Evolutionary conservation across 2,329 filamentous ascomycete species (phyloP).

Genomic region (Chalara sp.): DNA sequence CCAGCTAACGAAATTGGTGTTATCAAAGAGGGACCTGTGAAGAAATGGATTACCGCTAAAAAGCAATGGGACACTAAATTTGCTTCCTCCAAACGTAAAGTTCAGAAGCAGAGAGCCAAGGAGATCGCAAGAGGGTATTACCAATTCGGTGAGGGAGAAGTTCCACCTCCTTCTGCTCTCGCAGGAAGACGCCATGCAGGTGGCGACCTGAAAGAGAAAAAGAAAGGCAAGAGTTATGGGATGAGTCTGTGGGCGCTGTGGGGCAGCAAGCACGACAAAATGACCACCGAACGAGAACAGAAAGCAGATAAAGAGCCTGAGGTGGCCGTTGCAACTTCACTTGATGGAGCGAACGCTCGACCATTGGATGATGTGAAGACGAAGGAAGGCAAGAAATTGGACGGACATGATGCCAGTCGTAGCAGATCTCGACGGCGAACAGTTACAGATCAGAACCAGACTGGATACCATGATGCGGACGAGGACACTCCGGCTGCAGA

Average conservation of each 20-base stretch:
- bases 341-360: constrained; percentile 37
- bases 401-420: constrained; percentile 17
- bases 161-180: constrained; percentile 76
- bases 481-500: constrained; percentile 37
- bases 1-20: constrained; percentile 62
- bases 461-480: constrained; percentile 27
- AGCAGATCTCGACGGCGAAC: constrained; percentile 38
- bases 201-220: constrained; percentile 43
- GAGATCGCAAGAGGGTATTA: constrained; percentile 69
- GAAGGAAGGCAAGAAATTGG: constrained; percentile 7
- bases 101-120: constrained; percentile 67
- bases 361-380: constrained; percentile 15
- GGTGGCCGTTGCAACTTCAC: constrained; percentile 28
- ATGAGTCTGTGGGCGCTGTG: constrained; percentile 80
- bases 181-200: constrained; percentile 58
- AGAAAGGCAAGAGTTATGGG: constrained; percentile 60
- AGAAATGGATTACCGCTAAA: constrained; percentile 76
- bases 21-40: constrained; percentile 71
- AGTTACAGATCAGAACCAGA: constrained; percentile 47
- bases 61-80: constrained; percentile 68
- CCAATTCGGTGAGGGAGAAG: constrained; percentile 63
- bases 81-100: constrained; percentile 57
- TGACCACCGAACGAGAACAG: constrained; percentile 55
- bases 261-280: constrained; percentile 84
- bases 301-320: constrained; percentile 37